phyloP scores from a whole-genome alignment of 2,329 filamentous ascomycete genomes.

The Penicillium sp. region DNA sequence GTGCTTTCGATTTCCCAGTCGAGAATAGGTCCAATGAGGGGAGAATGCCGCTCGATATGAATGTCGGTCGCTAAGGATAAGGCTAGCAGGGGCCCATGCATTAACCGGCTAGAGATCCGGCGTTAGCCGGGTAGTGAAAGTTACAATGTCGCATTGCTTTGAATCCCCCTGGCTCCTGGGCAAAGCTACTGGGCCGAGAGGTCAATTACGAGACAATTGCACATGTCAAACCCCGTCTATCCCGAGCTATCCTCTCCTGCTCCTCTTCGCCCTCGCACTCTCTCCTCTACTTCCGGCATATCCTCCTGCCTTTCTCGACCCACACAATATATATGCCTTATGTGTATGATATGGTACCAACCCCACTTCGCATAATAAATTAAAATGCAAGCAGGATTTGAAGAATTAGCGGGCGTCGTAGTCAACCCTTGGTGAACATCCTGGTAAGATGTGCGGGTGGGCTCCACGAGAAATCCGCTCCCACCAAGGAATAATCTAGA shows the following conservation, averaged over 20 bases:
- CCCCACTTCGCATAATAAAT: conserved; percentile 21
- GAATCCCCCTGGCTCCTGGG: conserved; percentile 2
- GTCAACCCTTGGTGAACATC: not conserved
- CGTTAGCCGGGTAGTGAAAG: conserved; percentile 29
- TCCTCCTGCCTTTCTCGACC: conserved; percentile 6
- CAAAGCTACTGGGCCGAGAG: conserved; percentile 4
- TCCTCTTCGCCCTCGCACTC: not conserved
- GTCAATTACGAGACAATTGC: conserved; percentile 21
- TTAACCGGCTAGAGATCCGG: conserved; percentile 23
- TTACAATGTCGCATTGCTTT: conserved; percentile 30
- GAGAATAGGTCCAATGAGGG: not conserved
- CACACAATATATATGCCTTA: not conserved
- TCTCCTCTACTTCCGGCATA: conserved; percentile 4
- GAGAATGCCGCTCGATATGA: not conserved
- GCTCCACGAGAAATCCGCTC: not conserved
- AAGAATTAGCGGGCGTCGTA: not conserved
- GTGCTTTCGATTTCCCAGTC: not conserved
- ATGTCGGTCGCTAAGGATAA: conserved; percentile 15
- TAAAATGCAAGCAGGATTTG: not conserved
- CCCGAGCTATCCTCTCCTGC: conserved; percentile 3
- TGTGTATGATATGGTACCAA: conserved; percentile 22
- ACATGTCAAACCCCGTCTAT: conserved; percentile 20
- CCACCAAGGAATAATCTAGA: conserved; percentile 1
- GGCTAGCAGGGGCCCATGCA: conserved; percentile 19
- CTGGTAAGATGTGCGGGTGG: not conserved